Percentiles rank a stretch among this genome's conserved stretches.
These are phyloP conservation scores for Nakazawaea wyomingensis DNA, from an alignment of 805 yeast species.

Conservation along the genomic window DNA sequence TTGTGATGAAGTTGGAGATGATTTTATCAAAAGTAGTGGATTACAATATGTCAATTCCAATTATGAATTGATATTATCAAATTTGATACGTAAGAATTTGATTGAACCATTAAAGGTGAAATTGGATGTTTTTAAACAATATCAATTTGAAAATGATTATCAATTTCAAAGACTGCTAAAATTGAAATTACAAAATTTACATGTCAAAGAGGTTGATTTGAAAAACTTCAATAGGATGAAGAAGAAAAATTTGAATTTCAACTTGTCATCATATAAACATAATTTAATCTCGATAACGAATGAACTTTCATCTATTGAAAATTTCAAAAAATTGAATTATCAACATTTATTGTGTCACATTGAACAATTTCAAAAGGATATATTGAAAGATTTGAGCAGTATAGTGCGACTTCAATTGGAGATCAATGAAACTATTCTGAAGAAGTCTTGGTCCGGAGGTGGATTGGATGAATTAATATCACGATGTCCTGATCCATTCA, in stretches of 20 bases:
- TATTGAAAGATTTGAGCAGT: conserved; percentile 31
- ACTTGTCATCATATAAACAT: conserved; percentile 61
- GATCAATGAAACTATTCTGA: conserved; percentile 72
- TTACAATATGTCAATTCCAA: conserved; percentile 71
- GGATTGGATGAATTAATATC: conserved; percentile 69
- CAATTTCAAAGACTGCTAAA: conserved; percentile 50
- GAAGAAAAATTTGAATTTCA: conserved; percentile 58
- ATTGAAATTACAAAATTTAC: conserved; percentile 45
- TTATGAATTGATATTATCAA: conserved; percentile 67
- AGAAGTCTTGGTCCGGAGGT: conserved; percentile 84
- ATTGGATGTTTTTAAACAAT: conserved; percentile 37
- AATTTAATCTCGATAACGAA: conserved; percentile 63
- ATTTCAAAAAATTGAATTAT: conserved; percentile 69
- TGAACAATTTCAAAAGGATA: conserved; percentile 51
- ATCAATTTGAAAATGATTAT: conserved; percentile 43
- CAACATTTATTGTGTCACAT: conserved; percentile 57
- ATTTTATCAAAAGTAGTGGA: conserved; percentile 69
- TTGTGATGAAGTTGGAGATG: conserved; percentile 44
- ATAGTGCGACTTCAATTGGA: conserved; percentile 77
- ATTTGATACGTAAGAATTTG: conserved; percentile 49
- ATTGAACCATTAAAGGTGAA: conserved; percentile 46
- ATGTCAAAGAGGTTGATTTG: conserved; percentile 58
- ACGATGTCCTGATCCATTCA: conserved; percentile 63
- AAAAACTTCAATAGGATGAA: conserved; percentile 51
- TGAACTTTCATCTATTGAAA: conserved; percentile 76